Conservation (phyloP, 306 rosid genomes). For the Corylus heterophylla region DNA sequence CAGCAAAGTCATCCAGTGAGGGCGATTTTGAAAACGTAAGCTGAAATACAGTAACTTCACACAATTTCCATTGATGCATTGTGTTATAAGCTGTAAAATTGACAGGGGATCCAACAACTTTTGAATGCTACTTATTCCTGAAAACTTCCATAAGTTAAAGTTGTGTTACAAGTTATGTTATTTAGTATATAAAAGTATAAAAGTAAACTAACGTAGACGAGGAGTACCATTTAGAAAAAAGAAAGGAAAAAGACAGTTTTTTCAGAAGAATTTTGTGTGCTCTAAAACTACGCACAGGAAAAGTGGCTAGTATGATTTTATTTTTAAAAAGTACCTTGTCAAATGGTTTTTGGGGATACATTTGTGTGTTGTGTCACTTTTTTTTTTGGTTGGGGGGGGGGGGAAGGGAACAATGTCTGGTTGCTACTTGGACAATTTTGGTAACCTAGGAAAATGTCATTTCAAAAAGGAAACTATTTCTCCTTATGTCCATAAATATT, state of each 20-base stretch:
- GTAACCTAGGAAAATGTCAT: not conserved
- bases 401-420: not conserved
- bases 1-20: too few relatives aligned
- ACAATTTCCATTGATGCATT: too few relatives aligned
- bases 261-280: not conserved
- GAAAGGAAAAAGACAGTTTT: not conserved
- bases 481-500: not conserved
- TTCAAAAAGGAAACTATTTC: not conserved
- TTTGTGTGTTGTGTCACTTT: not conserved
- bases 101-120: too few relatives aligned
- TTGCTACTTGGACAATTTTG: not conserved
- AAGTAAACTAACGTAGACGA: not conserved
- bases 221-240: not conserved
- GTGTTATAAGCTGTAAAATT: too few relatives aligned
- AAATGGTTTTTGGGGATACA: not conserved
- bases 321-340: not conserved
- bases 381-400: not conserved
- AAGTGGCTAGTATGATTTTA: not conserved
- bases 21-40: too few relatives aligned
- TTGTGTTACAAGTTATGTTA: not conserved
- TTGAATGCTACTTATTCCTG: not conserved
- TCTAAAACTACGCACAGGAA: not conserved
- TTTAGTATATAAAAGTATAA: not conserved
- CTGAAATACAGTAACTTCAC: too few relatives aligned
- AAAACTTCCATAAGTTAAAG: conserved; percentile 1